Conservation (phyloP, 2,329 filamentous ascomycete species). For the Paraconiothyrium brasiliense region DNA sequence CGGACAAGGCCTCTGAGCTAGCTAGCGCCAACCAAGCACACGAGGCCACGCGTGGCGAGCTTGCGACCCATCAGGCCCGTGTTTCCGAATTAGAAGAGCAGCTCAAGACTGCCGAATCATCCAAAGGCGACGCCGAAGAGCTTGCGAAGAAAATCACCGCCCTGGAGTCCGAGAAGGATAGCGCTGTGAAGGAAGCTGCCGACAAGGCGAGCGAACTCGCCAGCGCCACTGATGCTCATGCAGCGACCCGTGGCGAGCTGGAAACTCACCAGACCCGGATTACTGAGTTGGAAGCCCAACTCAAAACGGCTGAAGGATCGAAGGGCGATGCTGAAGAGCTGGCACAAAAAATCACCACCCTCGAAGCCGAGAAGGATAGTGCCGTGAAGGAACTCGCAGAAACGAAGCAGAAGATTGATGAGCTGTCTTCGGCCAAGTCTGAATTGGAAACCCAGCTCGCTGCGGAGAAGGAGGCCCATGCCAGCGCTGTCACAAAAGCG, state of each 20-base stretch:
- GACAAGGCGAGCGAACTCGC: conserved; percentile 30
- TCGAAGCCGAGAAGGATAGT: conserved; percentile 9
- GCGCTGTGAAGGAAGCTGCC: conserved; percentile 14
- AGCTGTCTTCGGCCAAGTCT: conserved; percentile 11
- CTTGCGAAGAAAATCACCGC: conserved; percentile 8
- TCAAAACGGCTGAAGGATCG: conserved; percentile 19
- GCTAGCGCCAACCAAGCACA: conserved; percentile 22
- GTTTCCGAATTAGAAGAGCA: conserved; percentile 28
- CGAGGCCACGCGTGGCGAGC: conserved; percentile 16
- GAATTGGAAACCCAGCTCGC: not conserved
- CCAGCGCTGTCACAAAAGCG: not conserved
- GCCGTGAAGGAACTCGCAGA: conserved; percentile 7
- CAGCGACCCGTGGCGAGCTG: conserved; percentile 15
- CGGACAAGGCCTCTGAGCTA: conserved; percentile 31
- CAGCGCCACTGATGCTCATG: conserved; percentile 20
- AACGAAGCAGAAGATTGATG: conserved; percentile 9
- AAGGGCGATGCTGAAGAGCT: conserved; percentile 22
- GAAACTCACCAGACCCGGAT: conserved; percentile 25
- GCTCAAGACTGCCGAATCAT: conserved; percentile 19
- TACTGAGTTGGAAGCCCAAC: conserved; percentile 24
- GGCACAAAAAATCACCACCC: conserved; percentile 6
- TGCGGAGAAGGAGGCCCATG: conserved; percentile 1
- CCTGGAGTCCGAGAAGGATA: conserved; percentile 1
- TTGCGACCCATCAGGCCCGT: conserved; percentile 21
- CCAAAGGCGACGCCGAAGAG: conserved; percentile 22